These are phyloP conservation scores for Entrophospora sp. DNA, from an alignment of 192 early-diverging fungal species.

Conservation along the genomic window DNA sequence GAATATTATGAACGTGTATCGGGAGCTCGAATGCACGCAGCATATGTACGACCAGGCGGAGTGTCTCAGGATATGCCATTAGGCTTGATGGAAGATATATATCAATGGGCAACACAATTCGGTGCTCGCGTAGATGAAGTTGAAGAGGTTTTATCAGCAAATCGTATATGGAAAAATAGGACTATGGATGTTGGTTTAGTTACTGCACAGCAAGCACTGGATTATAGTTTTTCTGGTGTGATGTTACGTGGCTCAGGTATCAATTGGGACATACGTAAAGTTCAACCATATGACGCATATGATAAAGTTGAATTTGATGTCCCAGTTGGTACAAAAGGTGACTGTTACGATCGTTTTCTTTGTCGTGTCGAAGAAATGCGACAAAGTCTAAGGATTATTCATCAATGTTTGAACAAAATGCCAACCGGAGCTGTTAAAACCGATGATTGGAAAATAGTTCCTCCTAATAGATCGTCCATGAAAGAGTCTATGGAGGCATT, in stretches of 20 bases:
- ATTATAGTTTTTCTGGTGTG: constrained; percentile 88
- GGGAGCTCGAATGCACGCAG: constrained; percentile 95
- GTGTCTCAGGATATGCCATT: constrained; percentile 87
- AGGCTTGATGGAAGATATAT: constrained; percentile 90
- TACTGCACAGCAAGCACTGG: constrained; percentile 77
- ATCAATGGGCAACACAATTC: constrained; percentile 86
- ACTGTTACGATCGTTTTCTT: constrained; percentile 91
- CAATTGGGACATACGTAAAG: constrained; percentile 90
- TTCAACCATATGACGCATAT: constrained; percentile 90
- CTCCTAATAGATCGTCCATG: constrained; percentile 89
- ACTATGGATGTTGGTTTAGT: no score
- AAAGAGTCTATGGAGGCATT: constrained; percentile 99
- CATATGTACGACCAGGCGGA: constrained; percentile 93
- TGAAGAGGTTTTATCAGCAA: constrained; percentile 85
- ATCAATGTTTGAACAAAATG: constrained; percentile 93
- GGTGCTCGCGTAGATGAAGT: constrained; percentile 84
- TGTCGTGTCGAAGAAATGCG: constrained; percentile 99
- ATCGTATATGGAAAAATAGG: constrained; percentile 96
- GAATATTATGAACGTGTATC: constrained; percentile 99
- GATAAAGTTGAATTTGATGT: constrained; percentile 93
- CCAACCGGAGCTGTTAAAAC: constrained; percentile 85
- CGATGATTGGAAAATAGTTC: constrained; percentile 93
- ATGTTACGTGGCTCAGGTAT: constrained; percentile 91
- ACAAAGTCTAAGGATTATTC: constrained; percentile 87
- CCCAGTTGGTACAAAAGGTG: constrained; percentile 88